Evolutionary conservation across 1,284 basidiomycete genomes (phyloP), one percentile per base, ranked within the genome.

Genomic region (Pseudozyma sp.): DNA sequence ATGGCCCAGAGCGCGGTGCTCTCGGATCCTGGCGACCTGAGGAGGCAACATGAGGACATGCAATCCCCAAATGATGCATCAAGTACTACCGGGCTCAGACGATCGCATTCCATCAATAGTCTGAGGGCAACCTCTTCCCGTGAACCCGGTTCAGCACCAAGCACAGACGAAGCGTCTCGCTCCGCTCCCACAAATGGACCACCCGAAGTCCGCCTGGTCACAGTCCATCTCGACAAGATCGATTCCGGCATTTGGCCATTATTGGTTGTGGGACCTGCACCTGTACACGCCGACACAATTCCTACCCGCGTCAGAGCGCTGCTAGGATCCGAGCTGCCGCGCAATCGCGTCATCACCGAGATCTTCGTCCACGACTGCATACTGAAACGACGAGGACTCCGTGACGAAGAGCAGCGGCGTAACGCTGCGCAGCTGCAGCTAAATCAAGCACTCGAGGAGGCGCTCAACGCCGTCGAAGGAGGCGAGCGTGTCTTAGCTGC

Each of bases 161-260:
- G 18, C 16, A 1, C 31, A 14, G n/a, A 51, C 5, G 36, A 36
- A 7, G 31, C 40, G 3, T 21, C 47, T 0, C 48, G 52, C 11
- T 2, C 31, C 3, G 51, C 58, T 16, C 54, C 70, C 3, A 44
- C 12, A 25, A 42, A 3, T 19, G 66, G 60, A 12, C 70, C 65
- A 11, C 74, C 70, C 1, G 65, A 71, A 39, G 72, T 70, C 4
- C 59, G 76, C 21, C 72, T 78, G 2, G 72, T 78, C 19, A 76
- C 76, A 0, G 35, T 78, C 14, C 73, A 76, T 50, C 57, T 78
- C 2, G 72, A 78, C 56, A 78, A 78, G 70, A 35, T 78, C 21
- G 65, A 71, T 12, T 50, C 76, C 13, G 76, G 70, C 16, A 78
- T 78, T 31, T 78, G 76, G 76, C 76, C 76, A 1, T 42, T 78